A percentile compares a stretch with the other conserved stretches of the same genome.
Conservation (phyloP, 768 basidiomycete genomes). For the Butyriboletus loyo region DNA sequence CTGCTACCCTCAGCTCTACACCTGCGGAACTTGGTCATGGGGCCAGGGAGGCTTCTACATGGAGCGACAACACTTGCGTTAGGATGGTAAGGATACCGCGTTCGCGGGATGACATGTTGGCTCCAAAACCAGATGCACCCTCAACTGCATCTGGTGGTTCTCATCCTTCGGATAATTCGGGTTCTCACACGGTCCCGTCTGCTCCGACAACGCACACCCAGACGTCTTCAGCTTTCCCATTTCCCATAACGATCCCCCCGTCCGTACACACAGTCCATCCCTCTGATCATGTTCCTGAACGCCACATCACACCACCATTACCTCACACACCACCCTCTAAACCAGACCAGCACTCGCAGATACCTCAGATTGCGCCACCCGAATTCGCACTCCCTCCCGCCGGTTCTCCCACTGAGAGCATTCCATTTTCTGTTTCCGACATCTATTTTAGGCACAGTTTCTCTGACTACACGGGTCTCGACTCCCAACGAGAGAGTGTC, state of each 20-base stretch:
- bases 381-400: constrained; percentile 27
- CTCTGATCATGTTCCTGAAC: constrained; percentile 14
- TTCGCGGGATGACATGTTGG: constrained; percentile 11
- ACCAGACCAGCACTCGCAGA: constrained; percentile 28
- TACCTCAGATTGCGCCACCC: constrained; percentile 22
- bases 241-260: constrained; percentile 44
- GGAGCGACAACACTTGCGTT: constrained; percentile 20
- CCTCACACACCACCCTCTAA: constrained; percentile 10
- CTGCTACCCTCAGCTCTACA: constrained; percentile 25
- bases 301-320: constrained; percentile 16
- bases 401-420: constrained; percentile 54
- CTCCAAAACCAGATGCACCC: constrained; percentile 30
- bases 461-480: constrained; percentile 29
- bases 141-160: constrained; percentile 32
- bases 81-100: constrained; percentile 18
- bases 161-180: constrained; percentile 26
- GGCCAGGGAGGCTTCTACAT: constrained; percentile 2
- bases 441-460: constrained; percentile 46
- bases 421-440: constrained; percentile 55
- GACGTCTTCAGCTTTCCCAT: constrained; percentile 37
- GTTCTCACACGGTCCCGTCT: constrained; percentile 15
- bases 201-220: constrained; percentile 23
- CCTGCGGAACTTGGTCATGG: constrained; percentile 28
- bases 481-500: constrained; percentile 33
- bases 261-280: constrained; percentile 34